phyloP scores from a whole-genome alignment of 164 flowering plant species.

The Piper longum region DNA sequence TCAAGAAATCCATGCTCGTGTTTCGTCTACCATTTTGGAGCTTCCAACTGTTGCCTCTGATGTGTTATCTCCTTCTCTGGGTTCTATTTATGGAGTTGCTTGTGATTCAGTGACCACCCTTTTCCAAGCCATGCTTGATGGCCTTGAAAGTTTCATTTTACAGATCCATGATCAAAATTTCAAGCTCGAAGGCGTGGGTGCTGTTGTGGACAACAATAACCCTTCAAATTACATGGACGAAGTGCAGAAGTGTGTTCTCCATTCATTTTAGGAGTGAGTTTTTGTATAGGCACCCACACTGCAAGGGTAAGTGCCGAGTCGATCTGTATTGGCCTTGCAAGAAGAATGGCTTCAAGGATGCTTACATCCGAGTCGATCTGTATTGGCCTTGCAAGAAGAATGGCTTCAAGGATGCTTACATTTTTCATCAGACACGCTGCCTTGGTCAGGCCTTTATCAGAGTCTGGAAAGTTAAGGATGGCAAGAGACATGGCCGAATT shows the following conservation, averaged over 20 bases:
- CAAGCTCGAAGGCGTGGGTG: slow-evolving; percentile 49
- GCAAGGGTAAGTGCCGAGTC: slow-evolving; percentile 38
- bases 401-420: slow-evolving; percentile 75
- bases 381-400: slow-evolving; percentile 59
- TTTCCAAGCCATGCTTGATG: slow-evolving; percentile 82
- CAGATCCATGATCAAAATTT: slow-evolving; percentile 91
- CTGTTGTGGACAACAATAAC: slow-evolving; percentile 76
- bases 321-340: slow-evolving; percentile 62
- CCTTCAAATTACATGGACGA: slow-evolving; percentile 95
- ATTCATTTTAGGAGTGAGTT: slow-evolving; percentile 82
- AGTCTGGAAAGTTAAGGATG: slow-evolving; percentile 87
- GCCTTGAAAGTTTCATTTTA: slow-evolving; percentile 60
- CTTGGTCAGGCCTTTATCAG: slow-evolving; percentile 91
- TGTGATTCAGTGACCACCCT: slow-evolving; percentile 72
- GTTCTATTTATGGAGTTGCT: slow-evolving; percentile 69
- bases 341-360: slow-evolving; percentile 82
- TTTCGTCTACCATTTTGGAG: slow-evolving; percentile 40
- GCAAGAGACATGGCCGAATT: slow-evolving; percentile 97
- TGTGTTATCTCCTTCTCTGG: slow-evolving; percentile 61
- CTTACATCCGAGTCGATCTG: slow-evolving; percentile 65
- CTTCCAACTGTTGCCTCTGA: slow-evolving; percentile 67
- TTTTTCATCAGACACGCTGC: slow-evolving; percentile 86
- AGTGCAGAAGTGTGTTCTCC: slow-evolving; percentile 63
- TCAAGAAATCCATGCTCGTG: slow-evolving; percentile 71
- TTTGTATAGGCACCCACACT: slow-evolving; percentile 36